Conservation (phyloP, 306 rosid genomes). For the Senna tora region DNA sequence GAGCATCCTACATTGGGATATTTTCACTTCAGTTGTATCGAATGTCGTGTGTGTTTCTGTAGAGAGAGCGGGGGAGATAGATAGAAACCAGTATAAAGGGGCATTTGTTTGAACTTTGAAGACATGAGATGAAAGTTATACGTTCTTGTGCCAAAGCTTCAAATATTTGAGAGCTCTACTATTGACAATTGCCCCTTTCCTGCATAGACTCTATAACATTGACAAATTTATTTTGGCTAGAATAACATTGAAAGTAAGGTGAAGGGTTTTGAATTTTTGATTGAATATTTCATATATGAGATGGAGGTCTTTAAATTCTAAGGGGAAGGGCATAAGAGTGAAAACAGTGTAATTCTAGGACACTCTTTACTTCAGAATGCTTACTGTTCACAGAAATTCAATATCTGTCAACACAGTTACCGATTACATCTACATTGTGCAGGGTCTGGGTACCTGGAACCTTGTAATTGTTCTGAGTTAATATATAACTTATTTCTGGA, state of each 20-base stretch:
- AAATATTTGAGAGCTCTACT: background rate
- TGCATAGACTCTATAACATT: conserved; percentile 6
- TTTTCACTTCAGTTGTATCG: background rate
- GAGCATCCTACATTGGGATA: background rate
- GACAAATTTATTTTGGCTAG: conserved; percentile 23
- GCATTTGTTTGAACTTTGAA: conserved; percentile 1
- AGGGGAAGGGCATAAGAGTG: conserved; percentile 5
- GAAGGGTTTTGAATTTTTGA: conserved; percentile 22
- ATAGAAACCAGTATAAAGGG: background rate
- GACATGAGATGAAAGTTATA: background rate
- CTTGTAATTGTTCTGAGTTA: conserved; percentile 10
- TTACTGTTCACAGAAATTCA: conserved; percentile 5
- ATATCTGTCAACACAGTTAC: background rate
- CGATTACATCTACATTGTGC: no score
- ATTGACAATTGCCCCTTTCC: conserved; percentile 6
- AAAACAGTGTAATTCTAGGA: conserved; percentile 29
- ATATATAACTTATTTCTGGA: conserved; percentile 9
- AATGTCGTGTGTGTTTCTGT: background rate
- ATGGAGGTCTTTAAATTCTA: conserved; percentile 2
- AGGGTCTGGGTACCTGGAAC: no score
- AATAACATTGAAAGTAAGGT: conserved; percentile 8
- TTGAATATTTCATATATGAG: background rate
- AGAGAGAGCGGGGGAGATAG: no score
- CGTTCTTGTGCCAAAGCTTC: conserved; percentile 4
- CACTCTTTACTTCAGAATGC: background rate